Percentiles rank a stretch among this genome's conserved stretches.
phyloP scores from a whole-genome alignment of 2,329 filamentous ascomycete species.

The Xylariaceae sp. region DNA sequence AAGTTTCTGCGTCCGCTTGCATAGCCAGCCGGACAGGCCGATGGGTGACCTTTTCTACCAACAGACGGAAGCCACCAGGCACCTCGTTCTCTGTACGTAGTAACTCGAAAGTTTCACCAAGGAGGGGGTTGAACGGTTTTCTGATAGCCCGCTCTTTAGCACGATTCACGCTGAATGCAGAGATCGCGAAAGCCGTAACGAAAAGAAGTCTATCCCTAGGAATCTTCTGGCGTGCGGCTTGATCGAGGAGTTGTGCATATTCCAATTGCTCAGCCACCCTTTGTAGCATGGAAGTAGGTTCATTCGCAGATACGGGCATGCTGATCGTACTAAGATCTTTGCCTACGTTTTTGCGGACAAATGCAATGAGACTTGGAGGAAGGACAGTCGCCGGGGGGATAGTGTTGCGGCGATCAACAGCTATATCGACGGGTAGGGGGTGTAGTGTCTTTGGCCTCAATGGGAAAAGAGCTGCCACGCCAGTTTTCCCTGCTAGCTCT shows the following conservation, averaged over 20 bases:
- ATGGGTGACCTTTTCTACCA: constrained; percentile 95
- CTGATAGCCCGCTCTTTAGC: constrained; percentile 87
- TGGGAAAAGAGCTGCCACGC: constrained; percentile 70
- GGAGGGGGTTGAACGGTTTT: constrained; percentile 95
- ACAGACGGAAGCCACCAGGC: constrained; percentile 71
- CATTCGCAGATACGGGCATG: constrained; percentile 96
- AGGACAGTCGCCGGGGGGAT: constrained; percentile 69
- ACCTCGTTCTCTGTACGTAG: constrained; percentile 73
- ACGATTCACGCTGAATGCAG: constrained; percentile 72
- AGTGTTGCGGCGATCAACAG: constrained; percentile 60
- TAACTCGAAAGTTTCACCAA: constrained; percentile 93
- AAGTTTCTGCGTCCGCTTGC: constrained; percentile 79
- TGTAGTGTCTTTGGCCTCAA: constrained; percentile 66
- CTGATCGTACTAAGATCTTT: constrained; percentile 95
- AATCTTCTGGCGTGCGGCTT: constrained; percentile 58
- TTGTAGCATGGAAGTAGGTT: constrained; percentile 83
- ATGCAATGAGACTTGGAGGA: constrained; percentile 87
- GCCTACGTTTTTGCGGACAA: constrained; percentile 93
- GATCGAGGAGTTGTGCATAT: constrained; percentile 78
- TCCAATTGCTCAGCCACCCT: constrained; percentile 86
- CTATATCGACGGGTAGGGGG: constrained; percentile 67
- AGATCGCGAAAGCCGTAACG: constrained; percentile 85
- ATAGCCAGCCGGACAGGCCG: constrained; percentile 88
- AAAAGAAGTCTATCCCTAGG: constrained; percentile 69
- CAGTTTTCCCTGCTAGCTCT: constrained; percentile 44